phyloP scores from a whole-genome alignment of 495 filamentous ascomycete genomes.

The Talaromyces nanjingensis region DNA sequence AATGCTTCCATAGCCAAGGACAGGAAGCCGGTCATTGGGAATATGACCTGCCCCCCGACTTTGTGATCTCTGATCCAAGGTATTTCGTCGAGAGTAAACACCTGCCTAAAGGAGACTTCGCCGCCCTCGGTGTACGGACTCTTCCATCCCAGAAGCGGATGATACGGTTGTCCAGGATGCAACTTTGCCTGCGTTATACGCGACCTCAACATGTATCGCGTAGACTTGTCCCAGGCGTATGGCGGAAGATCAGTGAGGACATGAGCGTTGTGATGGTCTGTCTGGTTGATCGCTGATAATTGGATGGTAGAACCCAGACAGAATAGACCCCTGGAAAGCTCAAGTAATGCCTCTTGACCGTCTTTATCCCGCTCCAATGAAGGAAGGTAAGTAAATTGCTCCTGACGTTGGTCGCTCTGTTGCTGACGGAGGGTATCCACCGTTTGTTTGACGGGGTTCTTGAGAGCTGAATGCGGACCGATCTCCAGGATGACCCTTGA shows the following conservation, averaged over 20 bases:
- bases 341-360: conserved; percentile 8
- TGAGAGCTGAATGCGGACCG: conserved; percentile 30
- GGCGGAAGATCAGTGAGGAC: conserved; percentile 26
- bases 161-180: conserved; percentile 8
- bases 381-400: neutral
- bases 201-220: conserved; percentile 26
- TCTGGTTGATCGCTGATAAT: neutral
- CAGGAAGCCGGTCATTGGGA: conserved; percentile 49
- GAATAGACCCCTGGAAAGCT: conserved; percentile 16
- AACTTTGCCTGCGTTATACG: conserved; percentile 28
- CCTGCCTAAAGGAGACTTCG: conserved; percentile 11
- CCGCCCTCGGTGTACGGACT: conserved; percentile 15
- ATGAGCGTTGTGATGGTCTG: neutral
- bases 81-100: conserved; percentile 12
- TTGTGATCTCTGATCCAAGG: conserved; percentile 17
- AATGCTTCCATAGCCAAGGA: conserved; percentile 48
- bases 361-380: neutral
- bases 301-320: conserved; percentile 13
- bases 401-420: neutral
- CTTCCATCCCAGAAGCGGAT: conserved; percentile 29
- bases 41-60: conserved; percentile 26
- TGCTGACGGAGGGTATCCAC: neutral
- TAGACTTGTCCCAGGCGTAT: conserved; percentile 32
- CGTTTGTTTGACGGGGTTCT: conserved; percentile 26
- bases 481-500: conserved; percentile 33